A percentile compares a stretch with the other conserved stretches of the same genome.
Conservation (phyloP, 208 protist genomes). For the Phytomonas sp. region DNA sequence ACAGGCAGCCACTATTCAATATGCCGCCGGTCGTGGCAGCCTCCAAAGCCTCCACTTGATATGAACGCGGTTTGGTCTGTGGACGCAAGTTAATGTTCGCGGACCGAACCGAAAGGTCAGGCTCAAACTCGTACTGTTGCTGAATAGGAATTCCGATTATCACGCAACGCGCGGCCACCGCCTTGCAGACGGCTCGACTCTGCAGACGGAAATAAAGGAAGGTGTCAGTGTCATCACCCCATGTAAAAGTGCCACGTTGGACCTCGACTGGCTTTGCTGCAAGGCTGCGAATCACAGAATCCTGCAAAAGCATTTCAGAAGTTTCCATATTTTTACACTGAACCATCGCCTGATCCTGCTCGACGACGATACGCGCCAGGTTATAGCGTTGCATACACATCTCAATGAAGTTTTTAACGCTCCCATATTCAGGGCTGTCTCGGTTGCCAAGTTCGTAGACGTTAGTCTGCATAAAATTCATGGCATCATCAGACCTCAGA, state of each 20-base stretch:
- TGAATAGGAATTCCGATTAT: constrained; percentile 67
- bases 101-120: constrained; percentile 45
- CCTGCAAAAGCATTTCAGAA: constrained; percentile 35
- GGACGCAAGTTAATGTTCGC: constrained; percentile 52
- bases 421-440: constrained; percentile 6
- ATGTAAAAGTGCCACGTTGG: constrained; percentile 3
- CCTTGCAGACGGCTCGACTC: constrained; percentile 50
- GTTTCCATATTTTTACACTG: constrained; percentile 53
- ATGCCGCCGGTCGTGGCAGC: constrained; percentile 43
- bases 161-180: constrained; percentile 63
- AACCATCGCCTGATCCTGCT: constrained; percentile 43
- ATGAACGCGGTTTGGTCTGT: constrained; percentile 69
- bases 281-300: constrained; percentile 45
- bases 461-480: constrained; percentile 72
- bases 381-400: constrained; percentile 75
- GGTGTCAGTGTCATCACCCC: constrained; percentile 16
- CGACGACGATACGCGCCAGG: constrained; percentile 64
- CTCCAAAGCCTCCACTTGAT: constrained; percentile 80
- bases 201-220: constrained; percentile 38
- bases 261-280: constrained; percentile 11
- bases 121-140: constrained; percentile 83
- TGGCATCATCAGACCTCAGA: constrained; percentile 80
- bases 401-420: constrained; percentile 49
- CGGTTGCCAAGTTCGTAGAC: constrained; percentile 55
- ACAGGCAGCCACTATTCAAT: constrained; percentile 94